Base-by-base conservation (phyloP, 2,329 filamentous ascomycete genomes). In the Aspergillus novoparasiticus region DNA sequence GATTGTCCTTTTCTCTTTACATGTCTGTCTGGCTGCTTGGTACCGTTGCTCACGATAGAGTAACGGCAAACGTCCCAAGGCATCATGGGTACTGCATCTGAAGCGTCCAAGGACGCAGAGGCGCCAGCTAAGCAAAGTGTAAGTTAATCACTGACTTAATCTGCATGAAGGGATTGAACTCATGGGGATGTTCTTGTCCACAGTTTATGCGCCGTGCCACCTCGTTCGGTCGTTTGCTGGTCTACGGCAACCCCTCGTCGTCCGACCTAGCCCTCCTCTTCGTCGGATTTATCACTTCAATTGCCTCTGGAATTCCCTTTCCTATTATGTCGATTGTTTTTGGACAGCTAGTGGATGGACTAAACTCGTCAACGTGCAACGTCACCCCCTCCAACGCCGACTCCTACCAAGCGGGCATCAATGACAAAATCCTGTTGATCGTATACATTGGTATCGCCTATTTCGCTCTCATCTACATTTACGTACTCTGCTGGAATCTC, bases 361-460 rank as follows among this genome's bases (percentile, higher is more conserved):
- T 79, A 45, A 79, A 79, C 59, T 66, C 70, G 6, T 66, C 69
- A 1, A 71, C 71, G n/a, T 76, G 74, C 61, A 36, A 55, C 12
- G 28, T 50, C 50, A 26, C 16, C 14, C 12, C 50, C 19, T 69
- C 66, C 1, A 61, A 68, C 26, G 58, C 69, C 28, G 60, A 63
- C 14, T 69, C 23, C 36, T 30, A 71, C 21, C 71, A 73, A 51
- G 26, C 58, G 16, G 64, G 63, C 11, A 73, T 76, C 54, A 75
- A 87, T 71, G 71, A 78, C 55, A 89, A 87, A 69, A 85, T 92
- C 45, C 73, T 90, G 72, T 68, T 84, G 56, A 80, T 91, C 26
- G 83, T 89, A 19, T 89, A 89, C 71, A 82, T 91, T 39, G 86
- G 86, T 23, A 85, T 89, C 61, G 88, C 83, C 34, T 84, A 86